Base-by-base conservation (phyloP, 75 land plant genomes). In the Chamaecyparis obtusa region DNA sequence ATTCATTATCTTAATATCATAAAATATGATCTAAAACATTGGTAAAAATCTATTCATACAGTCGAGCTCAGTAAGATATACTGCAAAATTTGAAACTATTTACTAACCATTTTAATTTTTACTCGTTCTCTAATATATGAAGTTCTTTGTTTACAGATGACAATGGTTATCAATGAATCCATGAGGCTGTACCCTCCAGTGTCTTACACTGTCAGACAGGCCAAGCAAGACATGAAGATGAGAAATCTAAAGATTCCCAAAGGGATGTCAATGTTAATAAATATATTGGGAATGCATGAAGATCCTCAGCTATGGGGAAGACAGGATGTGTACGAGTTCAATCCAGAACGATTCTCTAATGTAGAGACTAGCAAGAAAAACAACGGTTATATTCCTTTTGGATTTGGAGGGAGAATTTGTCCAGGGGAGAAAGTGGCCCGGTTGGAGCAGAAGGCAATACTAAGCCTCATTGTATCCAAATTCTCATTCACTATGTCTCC, bases 151-250 rank as follows among this genome's bases (percentile, higher is more conserved):
- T 39, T 44, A 48, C 32, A 81, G 83, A 81, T 81, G 83, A 44
- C 83, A 3, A 81, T 44, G 46, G 83, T 81, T 81, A 11, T 81
- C 3, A 81, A 81, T 24, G 83, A 81, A 11, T 43, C 83, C 32
- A 46, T 81, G 83, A 81, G 54, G 83, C 3, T 81, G 83, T 81
- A 81, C n/a, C 83, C 83, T 6, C 83, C 54, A 6, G 49, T 81
- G 19, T 81, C 83, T 43, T 81, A 81, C 83, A 81, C 83, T 3
- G 30, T 81, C 32, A 46, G 83, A 81, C 83, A 81, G 14, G 51
- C 83, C 30, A 44, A 81, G 51, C 49, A 81, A 81, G 83, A 46
- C 15, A n/a, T 46, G 44, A 32, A 46, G 54, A 9, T 81, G 54
- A 15, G 51, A 46, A 81, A n/a, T 9, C 10, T 78, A 19, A 24